Evolutionary conservation across 2,329 filamentous ascomycete species (phyloP).

Genomic region (Cercospora janseana): DNA sequence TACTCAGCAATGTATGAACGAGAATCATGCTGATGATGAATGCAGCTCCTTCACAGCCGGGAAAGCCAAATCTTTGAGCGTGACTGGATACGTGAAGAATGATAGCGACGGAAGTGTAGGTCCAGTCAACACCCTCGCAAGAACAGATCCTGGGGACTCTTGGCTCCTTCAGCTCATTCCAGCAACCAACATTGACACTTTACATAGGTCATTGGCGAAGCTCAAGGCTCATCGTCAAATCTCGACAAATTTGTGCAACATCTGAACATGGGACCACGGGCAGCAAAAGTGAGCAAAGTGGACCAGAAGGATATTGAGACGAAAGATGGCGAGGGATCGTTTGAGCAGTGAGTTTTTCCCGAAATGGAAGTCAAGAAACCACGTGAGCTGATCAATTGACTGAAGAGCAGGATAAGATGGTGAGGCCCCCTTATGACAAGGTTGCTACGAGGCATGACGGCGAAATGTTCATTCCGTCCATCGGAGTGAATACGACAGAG

Average conservation of each 20-base stretch:
- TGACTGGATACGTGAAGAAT: conserved; percentile 51
- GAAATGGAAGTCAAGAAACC: no score
- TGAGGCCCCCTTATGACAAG: no score
- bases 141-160: no score
- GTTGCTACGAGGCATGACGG: no score
- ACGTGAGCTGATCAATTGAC: no score
- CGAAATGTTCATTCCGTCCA: no score
- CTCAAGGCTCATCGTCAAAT: conserved; percentile 67
- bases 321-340: conserved; percentile 66
- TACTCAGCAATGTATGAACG: background rate
- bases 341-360: conserved; percentile 42
- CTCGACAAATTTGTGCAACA: conserved; percentile 71
- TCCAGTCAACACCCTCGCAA: background rate
- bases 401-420: background rate
- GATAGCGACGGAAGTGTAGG: conserved; percentile 46
- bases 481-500: no score
- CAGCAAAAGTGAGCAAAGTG: conserved; percentile 70
- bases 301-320: conserved; percentile 66
- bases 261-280: conserved; percentile 69
- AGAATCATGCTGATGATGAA: background rate
- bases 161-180: no score
- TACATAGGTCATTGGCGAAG: conserved; percentile 79
- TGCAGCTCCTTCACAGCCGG: conserved; percentile 44
- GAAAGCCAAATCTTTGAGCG: conserved; percentile 44
- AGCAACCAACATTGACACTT: background rate